Evolutionary conservation across 805 yeast species (phyloP).

Genomic region (Wickerhamomyces subpelliculosus): DNA sequence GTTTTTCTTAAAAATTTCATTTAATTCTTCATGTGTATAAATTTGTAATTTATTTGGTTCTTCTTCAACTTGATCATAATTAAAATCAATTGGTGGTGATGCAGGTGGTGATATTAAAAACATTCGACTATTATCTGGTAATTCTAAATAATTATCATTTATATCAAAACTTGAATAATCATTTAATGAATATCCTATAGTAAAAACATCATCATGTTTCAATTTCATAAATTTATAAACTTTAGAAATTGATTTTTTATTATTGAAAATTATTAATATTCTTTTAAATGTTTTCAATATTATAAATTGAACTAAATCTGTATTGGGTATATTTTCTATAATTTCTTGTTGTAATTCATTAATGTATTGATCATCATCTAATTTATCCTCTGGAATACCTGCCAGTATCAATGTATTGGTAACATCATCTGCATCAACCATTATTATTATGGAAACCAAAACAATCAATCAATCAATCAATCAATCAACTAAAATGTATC

Average conservation of each 20-base stretch:
- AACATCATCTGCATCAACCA: constrained; percentile 2
- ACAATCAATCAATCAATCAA: too few species aligned
- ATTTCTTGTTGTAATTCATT: constrained; percentile 19
- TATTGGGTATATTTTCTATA: constrained; percentile 9
- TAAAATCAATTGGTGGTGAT: constrained; percentile 36
- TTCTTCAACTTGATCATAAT: constrained; percentile 30
- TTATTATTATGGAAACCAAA: not conserved
- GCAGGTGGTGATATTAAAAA: constrained; percentile 36
- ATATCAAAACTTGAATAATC: constrained; percentile 7
- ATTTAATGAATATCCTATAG: constrained; percentile 13
- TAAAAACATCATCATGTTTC: constrained; percentile 3
- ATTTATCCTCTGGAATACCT: constrained; percentile 9
- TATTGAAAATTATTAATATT: constrained; percentile 19
- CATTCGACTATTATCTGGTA: constrained; percentile 27
- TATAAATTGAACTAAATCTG: constrained; percentile 21
- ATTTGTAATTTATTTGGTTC: constrained; percentile 26
- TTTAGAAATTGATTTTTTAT: constrained; percentile 4
- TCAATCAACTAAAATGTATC: not conserved
- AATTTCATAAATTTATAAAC: constrained; percentile 3
- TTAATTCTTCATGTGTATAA: constrained; percentile 19
- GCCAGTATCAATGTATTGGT: constrained; percentile 24
- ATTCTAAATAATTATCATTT: constrained; percentile 19
- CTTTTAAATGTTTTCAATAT: constrained; percentile 20
- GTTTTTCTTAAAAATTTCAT: constrained; percentile 14
- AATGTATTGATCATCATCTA: constrained; percentile 15